Base-by-base conservation (phyloP, 2,329 filamentous ascomycete genomes). In the Pestalotiopsis sp. region DNA sequence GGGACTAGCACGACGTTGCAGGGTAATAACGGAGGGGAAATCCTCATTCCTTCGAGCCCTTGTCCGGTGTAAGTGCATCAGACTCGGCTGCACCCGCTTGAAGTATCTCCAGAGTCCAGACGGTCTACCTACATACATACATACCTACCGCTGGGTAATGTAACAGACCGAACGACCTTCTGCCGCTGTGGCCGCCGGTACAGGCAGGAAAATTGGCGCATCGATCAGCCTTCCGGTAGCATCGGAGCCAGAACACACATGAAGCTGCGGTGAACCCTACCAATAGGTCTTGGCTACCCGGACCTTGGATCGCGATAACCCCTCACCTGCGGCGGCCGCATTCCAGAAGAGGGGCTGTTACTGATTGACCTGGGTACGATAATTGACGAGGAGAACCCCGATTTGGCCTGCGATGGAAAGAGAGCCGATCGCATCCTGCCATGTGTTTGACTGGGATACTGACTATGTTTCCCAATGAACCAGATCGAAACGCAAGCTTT, bases 51-150 rank as follows among this genome's bases (percentile, higher is more conserved):
- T 41, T 38, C 17, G 41, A 45, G 41, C 41, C 41, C 57, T 56
- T 66, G 41, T 58, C 62, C 58, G 68, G 68, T 67, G 59, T 65
- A 69, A 69, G 64, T 68, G 64, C 64, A 67, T 66, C 52, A 27
- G 13, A 38, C 27, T 45, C 56, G 56, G 64, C 64, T 66, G 56
- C 52, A 57, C 64, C 56, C 64, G 64, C 56, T 52, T 66, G 60
- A 38, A 66, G 31, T 9, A 11, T 23, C 31, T 25, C 61, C 31
- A 52, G 6, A 31, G 27, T 31, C 27, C 6, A 7, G 27, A 31
- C 27, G 45, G n/a, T 52, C 45, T 52, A 52, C 45, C 3, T n/a
- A n/a, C 14, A 1, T n/a, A 23, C 20, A 23, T 23, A n/a, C n/a
- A 2, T 9, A 52, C 45, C 45, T 52, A 52, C 45, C 45, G 45